Conservation (phyloP, 352 stramenopile genomes). For the Globisporangium iwayamae region DNA sequence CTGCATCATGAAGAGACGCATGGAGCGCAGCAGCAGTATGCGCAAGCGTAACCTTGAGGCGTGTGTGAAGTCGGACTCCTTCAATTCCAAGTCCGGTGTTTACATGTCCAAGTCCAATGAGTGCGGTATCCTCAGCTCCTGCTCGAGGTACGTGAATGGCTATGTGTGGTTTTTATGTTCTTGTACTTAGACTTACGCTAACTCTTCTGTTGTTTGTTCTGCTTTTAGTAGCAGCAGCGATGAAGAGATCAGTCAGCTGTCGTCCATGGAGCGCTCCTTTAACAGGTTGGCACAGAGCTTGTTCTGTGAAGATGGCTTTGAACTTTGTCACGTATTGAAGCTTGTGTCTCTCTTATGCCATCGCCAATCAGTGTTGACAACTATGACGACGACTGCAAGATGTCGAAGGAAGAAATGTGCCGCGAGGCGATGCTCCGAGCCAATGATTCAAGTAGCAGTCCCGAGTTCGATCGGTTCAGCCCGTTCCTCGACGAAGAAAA, state of each 20-base stretch:
- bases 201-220: not conserved
- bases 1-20: conserved; percentile 58
- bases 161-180: too few species aligned
- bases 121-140: conserved; percentile 37
- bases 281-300: conserved; percentile 30
- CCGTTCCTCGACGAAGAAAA: conserved; percentile 72
- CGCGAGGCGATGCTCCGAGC: conserved; percentile 54
- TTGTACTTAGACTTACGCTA: not conserved
- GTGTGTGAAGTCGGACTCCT: conserved; percentile 29
- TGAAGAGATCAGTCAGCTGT: conserved; percentile 73
- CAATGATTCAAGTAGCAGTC: conserved; percentile 61
- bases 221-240: conserved; percentile 53
- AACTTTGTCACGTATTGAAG: not conserved
- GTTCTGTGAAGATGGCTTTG: not conserved
- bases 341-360: not conserved
- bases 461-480: conserved; percentile 66
- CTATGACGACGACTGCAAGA: conserved; percentile 43
- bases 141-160: conserved; percentile 36
- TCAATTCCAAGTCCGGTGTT: conserved; percentile 31
- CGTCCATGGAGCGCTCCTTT: conserved; percentile 61
- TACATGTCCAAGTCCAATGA: conserved; percentile 39
- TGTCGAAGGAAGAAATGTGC: conserved; percentile 62
- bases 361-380: conserved; percentile 31
- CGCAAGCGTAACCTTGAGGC: conserved; percentile 69
- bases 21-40: conserved; percentile 49